These are phyloP conservation scores for Juncus inflexus DNA, from an alignment of 176 grass and related monocot genomes.

Conservation along the genomic window DNA sequence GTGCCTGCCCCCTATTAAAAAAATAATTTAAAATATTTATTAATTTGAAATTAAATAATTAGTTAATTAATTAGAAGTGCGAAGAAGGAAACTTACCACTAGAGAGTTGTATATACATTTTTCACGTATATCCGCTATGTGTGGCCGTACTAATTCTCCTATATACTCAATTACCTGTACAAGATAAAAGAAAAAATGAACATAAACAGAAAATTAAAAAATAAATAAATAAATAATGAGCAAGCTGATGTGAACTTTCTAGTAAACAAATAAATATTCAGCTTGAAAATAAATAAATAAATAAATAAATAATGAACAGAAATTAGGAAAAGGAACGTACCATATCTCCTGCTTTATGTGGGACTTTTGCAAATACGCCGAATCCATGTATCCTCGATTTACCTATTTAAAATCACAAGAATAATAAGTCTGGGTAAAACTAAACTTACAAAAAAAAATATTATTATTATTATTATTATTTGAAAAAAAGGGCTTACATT, in stretches of 20 bases:
- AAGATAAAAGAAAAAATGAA: slow-evolving; percentile 31
- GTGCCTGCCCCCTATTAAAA: slow-evolving; percentile 76
- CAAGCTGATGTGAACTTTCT: neutral
- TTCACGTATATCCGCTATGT: slow-evolving; percentile 90
- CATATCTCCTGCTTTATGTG: slow-evolving; percentile 96
- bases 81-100: slow-evolving; percentile 49
- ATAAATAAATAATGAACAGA: neutral
- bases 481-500: too few relatives aligned
- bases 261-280: slow-evolving; percentile 9
- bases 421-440: neutral
- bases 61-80: too few relatives aligned
- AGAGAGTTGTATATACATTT: slow-evolving; percentile 76
- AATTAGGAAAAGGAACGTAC: slow-evolving; percentile 32
- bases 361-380: slow-evolving; percentile 93
- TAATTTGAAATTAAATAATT: too few relatives aligned
- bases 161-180: slow-evolving; percentile 92
- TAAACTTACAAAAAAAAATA: too few relatives aligned
- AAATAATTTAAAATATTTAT: slow-evolving; percentile 19
- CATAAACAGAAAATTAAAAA: slow-evolving; percentile 27
- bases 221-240: slow-evolving; percentile 15
- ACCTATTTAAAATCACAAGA: slow-evolving; percentile 32
- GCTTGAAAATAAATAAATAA: slow-evolving; percentile 21
- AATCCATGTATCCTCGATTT: slow-evolving; percentile 99
- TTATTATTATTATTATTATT: too few relatives aligned
- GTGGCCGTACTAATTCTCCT: slow-evolving; percentile 91